A percentile compares a stretch with the other conserved stretches of the same genome.
Conservation (phyloP, 2,329 filamentous ascomycete species). For the Penicillium sp. region DNA sequence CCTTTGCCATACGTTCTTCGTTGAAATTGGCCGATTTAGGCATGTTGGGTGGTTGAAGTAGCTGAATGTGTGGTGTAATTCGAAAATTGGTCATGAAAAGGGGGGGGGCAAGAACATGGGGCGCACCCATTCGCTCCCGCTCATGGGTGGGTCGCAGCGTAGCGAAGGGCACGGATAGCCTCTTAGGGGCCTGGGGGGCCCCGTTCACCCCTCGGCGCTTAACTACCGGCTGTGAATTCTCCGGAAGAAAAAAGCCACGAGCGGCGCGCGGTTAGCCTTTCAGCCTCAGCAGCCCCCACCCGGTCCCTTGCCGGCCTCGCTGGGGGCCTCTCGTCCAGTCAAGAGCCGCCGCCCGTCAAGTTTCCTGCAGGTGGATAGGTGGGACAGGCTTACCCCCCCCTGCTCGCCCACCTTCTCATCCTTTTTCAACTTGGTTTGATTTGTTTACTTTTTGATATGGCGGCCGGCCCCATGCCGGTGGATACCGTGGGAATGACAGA, state of each 20-base stretch:
- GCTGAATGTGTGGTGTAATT: too few relatives aligned
- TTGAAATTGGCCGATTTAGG: too few relatives aligned
- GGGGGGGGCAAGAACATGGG: too few relatives aligned
- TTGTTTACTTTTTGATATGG: not conserved
- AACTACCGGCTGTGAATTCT: conserved; percentile 34
- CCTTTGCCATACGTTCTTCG: too few relatives aligned
- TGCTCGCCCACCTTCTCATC: not conserved
- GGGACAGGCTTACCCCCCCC: not conserved
- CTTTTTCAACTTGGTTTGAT: not conserved
- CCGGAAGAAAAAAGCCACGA: conserved; percentile 27
- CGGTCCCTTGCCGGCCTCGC: conserved; percentile 9
- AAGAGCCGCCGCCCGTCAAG: conserved; percentile 24
- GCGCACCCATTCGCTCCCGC: too few relatives aligned
- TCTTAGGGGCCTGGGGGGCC: not conserved
- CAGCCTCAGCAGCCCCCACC: conserved; percentile 28
- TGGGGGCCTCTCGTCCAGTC: conserved; percentile 25
- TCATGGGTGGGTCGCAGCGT: too few relatives aligned
- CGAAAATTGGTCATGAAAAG: too few relatives aligned
- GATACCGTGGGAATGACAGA: not conserved
- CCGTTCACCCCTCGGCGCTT: conserved; percentile 27
- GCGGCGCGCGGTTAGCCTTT: conserved; percentile 29
- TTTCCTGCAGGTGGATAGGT: not conserved
- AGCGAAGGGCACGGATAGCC: too few relatives aligned
- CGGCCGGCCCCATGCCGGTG: not conserved
- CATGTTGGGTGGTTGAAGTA: too few relatives aligned